phyloP scores from a whole-genome alignment of 129 eudicot species.

The Kitagawia praeruptora region DNA sequence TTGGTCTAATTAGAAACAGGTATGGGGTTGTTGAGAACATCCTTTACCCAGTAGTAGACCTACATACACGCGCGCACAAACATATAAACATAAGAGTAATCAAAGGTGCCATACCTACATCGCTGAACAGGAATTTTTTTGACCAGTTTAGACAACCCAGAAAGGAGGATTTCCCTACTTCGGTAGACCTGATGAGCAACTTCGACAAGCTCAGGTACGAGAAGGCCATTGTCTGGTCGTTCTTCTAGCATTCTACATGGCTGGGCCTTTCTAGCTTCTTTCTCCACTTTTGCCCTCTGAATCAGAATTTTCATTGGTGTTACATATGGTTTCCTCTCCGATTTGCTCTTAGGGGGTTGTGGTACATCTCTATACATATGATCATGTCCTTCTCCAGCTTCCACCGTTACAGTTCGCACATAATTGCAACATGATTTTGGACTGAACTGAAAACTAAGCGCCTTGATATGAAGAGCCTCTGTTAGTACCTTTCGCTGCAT shows the following conservation, averaged over 20 bases:
- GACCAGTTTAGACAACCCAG: conserved; percentile 43
- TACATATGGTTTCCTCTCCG: conserved; percentile 59
- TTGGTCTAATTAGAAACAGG: background rate
- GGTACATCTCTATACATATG: conserved; percentile 39
- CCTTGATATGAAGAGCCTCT: conserved; percentile 3
- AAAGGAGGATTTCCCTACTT: conserved; percentile 35
- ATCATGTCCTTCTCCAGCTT: conserved; percentile 21
- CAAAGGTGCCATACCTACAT: conserved; percentile 23
- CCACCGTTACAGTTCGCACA: conserved; percentile 22
- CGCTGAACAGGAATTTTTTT: conserved; percentile 33
- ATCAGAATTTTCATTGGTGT: conserved; percentile 60
- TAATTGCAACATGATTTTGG: conserved; percentile 7
- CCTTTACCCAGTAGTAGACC: background rate
- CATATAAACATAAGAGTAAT: background rate
- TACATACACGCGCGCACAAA: background rate
- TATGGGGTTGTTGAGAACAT: background rate
- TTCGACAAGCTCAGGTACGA: conserved; percentile 50
- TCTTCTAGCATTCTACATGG: conserved; percentile 48
- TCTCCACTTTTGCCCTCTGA: conserved; percentile 50
- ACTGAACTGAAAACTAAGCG: conserved; percentile 13
- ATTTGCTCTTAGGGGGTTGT: conserved; percentile 33
- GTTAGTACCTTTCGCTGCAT: conserved; percentile 26
- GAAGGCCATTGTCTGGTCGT: conserved; percentile 57
- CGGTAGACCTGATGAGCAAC: conserved; percentile 44
- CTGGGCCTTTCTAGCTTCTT: conserved; percentile 41